phyloP scores from a whole-genome alignment of 75 land plant genomes.

The Cunninghamia lanceolata region DNA sequence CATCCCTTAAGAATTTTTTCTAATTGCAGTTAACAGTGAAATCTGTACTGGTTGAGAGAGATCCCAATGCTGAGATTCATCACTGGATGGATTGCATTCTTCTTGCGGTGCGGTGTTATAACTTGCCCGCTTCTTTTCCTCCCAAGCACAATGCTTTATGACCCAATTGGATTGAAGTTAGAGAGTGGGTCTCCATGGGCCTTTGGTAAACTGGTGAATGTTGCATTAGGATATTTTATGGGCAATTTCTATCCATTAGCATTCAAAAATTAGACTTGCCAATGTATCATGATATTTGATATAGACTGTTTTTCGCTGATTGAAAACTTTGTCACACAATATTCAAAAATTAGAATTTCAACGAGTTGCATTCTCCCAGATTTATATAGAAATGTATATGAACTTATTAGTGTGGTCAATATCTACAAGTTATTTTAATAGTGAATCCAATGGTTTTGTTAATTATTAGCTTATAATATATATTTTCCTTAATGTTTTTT shows the following conservation, averaged over 20 bases:
- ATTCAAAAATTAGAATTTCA: no score
- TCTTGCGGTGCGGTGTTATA: constrained; percentile 35
- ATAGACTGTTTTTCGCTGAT: no score
- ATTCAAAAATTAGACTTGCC: no score
- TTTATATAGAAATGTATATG: no score
- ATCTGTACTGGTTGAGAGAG: constrained; percentile 65
- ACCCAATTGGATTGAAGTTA: neutral
- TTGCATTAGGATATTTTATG: neutral
- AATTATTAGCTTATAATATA: no score
- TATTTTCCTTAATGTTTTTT: no score
- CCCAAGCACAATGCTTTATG: neutral
- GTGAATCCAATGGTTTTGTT: neutral
- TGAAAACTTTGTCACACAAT: no score
- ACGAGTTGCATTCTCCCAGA: no score
- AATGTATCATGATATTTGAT: no score
- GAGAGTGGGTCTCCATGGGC: neutral
- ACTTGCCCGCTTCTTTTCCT: constrained; percentile 9
- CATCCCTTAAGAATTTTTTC: neutral
- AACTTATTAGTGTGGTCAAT: neutral
- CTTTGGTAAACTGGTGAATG: neutral
- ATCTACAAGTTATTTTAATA: neutral
- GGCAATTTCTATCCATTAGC: neutral
- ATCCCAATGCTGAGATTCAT: constrained; percentile 80
- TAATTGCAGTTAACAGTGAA: constrained; percentile 53
- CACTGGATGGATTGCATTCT: constrained; percentile 89